These are phyloP conservation scores for Talaromyces marneffei DNA, from an alignment of 2,329 filamentous ascomycete species.

Conservation along the genomic window DNA sequence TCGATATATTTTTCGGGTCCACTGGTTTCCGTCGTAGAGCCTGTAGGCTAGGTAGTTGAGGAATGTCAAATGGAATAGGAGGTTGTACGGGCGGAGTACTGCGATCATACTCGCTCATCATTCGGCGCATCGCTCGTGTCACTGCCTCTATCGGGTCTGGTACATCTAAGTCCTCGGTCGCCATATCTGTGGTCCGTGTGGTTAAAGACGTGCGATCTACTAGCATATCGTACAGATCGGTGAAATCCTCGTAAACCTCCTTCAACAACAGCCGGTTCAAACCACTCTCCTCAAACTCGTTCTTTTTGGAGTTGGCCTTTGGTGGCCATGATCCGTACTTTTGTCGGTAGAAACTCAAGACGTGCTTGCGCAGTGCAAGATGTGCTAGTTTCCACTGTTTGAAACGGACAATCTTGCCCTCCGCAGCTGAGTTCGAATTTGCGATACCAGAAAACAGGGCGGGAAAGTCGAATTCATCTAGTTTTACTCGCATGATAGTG, in stretches of 20 bases:
- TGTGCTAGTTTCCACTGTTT: slow-evolving; percentile 77
- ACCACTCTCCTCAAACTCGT: slow-evolving; percentile 76
- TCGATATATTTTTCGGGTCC: slow-evolving; percentile 67
- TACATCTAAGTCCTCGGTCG: slow-evolving; percentile 47
- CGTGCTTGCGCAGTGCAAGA: slow-evolving; percentile 65
- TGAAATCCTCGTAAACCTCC: slow-evolving; percentile 79
- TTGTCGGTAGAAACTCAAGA: slow-evolving; percentile 62
- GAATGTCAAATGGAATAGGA: slow-evolving; percentile 83
- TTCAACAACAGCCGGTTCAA: slow-evolving; percentile 78
- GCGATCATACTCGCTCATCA: slow-evolving; percentile 82
- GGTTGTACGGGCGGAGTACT: slow-evolving; percentile 85
- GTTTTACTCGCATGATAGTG: slow-evolving; percentile 61
- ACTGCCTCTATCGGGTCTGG: slow-evolving; percentile 52
- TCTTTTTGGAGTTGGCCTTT: slow-evolving; percentile 86
- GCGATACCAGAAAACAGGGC: slow-evolving; percentile 83
- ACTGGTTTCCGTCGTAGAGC: slow-evolving; percentile 60
- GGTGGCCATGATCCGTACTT: slow-evolving; percentile 78
- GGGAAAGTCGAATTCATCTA: slow-evolving; percentile 89
- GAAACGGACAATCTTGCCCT: slow-evolving; percentile 74
- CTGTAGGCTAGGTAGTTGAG: slow-evolving; percentile 65
- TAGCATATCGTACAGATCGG: slow-evolving; percentile 78
- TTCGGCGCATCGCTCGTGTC: slow-evolving; percentile 65
- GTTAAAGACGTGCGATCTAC: slow-evolving; percentile 76
- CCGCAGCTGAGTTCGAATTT: slow-evolving; percentile 69
- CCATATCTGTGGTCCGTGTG: slow-evolving; percentile 68